phyloP scores from a whole-genome alignment of 192 early-diverging fungal species.

The Diversispora epigaea region DNA sequence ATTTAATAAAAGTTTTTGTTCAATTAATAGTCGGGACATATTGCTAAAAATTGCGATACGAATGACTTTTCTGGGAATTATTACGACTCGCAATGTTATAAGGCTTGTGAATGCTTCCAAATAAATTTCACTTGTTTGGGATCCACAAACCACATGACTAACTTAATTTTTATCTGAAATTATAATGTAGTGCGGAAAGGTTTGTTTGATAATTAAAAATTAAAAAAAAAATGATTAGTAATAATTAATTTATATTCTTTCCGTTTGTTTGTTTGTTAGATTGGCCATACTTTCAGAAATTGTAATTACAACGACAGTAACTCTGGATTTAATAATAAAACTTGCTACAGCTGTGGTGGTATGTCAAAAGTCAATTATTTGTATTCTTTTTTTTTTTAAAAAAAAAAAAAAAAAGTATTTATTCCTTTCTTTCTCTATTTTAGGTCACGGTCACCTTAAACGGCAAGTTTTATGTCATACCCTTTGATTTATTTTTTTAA shows the following conservation, averaged over 20 bases:
- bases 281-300: not conserved
- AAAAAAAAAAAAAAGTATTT: no score
- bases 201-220: not conserved
- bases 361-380: not conserved
- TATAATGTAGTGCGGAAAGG: not conserved
- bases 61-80: not conserved
- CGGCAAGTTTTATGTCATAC: not conserved
- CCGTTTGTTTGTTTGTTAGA: not conserved
- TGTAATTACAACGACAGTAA: not conserved
- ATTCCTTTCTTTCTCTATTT: not conserved
- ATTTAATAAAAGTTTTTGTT: not conserved
- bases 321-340: not conserved
- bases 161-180: not conserved
- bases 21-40: not conserved
- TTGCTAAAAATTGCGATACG: not conserved
- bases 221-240: not conserved
- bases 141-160: not conserved
- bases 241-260: not conserved
- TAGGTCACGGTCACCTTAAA: constrained; percentile 3
- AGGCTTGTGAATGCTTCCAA: not conserved
- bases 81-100: not conserved
- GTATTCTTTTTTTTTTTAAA: not conserved
- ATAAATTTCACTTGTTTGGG: not conserved
- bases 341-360: constrained; percentile 10
- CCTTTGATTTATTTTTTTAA: not conserved